phyloP scores from a whole-genome alignment of 805 yeast species.

The Saccharomycopsis olivae region DNA sequence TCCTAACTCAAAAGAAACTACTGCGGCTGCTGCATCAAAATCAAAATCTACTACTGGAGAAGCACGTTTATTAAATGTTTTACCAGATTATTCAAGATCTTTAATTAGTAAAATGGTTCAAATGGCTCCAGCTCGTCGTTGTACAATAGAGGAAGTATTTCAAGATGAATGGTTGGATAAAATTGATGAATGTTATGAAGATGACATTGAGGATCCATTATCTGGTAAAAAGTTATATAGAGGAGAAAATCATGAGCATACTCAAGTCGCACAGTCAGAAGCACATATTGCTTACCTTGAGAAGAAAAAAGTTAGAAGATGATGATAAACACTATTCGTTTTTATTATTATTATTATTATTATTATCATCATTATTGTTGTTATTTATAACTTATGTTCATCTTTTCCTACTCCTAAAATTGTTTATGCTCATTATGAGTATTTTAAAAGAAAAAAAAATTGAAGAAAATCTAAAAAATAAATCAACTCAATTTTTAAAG shows the following conservation, averaged over 20 bases:
- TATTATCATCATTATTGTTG: too few relatives aligned
- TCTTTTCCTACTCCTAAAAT: not conserved
- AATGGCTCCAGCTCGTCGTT: constrained; percentile 77
- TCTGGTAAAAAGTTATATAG: constrained; percentile 27
- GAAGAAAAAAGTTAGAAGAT: constrained; percentile 42
- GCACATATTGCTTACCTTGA: constrained; percentile 94
- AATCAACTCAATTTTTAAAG: too few relatives aligned
- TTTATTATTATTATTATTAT: too few relatives aligned
- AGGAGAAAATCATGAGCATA: constrained; percentile 65
- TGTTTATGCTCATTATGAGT: too few relatives aligned
- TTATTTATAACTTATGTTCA: not conserved
- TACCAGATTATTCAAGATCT: constrained; percentile 59
- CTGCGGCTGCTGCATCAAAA: constrained; percentile 15
- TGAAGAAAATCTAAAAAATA: too few relatives aligned
- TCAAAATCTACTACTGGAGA: constrained; percentile 52
- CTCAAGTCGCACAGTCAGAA: constrained; percentile 83
- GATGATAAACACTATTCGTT: not conserved
- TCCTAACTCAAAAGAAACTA: constrained; percentile 3
- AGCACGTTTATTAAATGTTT: constrained; percentile 55
- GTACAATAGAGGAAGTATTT: constrained; percentile 70
- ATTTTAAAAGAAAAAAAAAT: too few relatives aligned
- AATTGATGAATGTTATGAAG: constrained; percentile 51
- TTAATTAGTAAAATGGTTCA: constrained; percentile 70
- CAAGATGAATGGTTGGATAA: constrained; percentile 57
- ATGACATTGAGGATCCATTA: constrained; percentile 30